A percentile compares a stretch with the other conserved stretches of the same genome.
Conservation (phyloP, 176 grass and related monocot genomes). For the Rhipidocladum racemiflorum region DNA sequence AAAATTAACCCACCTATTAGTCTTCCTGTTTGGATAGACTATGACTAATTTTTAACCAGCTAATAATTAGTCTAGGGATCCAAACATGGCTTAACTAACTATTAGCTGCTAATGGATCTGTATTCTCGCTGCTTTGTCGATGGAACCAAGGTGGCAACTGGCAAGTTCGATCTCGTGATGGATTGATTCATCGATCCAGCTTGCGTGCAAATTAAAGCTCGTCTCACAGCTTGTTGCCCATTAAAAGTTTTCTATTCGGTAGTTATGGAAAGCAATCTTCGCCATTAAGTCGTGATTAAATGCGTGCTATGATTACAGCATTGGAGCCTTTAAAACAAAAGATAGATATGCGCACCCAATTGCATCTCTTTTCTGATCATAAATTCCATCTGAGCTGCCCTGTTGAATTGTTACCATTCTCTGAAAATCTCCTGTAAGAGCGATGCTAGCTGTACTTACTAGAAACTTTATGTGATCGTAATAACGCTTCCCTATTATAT, state of each 20-base stretch:
- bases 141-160: background rate
- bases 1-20: too few relatives aligned
- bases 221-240: slow-evolving; percentile 28
- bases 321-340: slow-evolving; percentile 14
- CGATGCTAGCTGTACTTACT: background rate
- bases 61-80: too few relatives aligned
- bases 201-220: slow-evolving; percentile 38
- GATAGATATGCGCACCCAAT: background rate
- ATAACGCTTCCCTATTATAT: background rate
- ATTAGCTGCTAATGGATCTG: too few relatives aligned
- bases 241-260: slow-evolving; percentile 46
- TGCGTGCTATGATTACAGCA: slow-evolving; percentile 14
- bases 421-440: background rate
- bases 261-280: slow-evolving; percentile 40
- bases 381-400: background rate
- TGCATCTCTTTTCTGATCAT: background rate
- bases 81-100: too few relatives aligned
- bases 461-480: background rate
- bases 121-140: background rate
- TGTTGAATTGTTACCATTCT: background rate
- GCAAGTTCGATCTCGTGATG: background rate
- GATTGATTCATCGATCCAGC: background rate
- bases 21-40: too few relatives aligned
- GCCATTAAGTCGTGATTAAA: slow-evolving; percentile 34
- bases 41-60: too few relatives aligned